Conservation (phyloP, 345 rosid genomes). For the Lumnitzera littorea region DNA sequence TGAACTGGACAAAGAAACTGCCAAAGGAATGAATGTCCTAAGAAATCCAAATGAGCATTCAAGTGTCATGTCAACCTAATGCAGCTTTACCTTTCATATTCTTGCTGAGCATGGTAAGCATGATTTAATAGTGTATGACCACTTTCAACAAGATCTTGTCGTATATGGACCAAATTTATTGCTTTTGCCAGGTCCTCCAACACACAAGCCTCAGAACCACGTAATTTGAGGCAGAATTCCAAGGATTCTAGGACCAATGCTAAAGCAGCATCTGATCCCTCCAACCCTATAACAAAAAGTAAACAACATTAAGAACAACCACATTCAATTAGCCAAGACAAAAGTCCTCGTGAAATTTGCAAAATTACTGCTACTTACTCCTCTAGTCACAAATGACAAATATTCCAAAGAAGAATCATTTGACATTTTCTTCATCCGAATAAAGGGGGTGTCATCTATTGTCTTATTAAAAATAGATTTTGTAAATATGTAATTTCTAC, state of each 20-base stretch:
- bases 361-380: too few relatives aligned
- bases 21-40: too few relatives aligned
- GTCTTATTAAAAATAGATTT: constrained; percentile 3
- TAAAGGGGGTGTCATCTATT: background rate
- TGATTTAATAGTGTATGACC: constrained; percentile 69
- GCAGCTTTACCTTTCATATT: constrained; percentile 64
- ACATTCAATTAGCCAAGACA: background rate
- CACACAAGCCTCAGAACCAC: constrained; percentile 92
- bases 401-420: too few relatives aligned
- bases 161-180: constrained; percentile 71
- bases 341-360: too few relatives aligned
- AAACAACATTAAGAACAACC: background rate
- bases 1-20: too few relatives aligned
- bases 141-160: constrained; percentile 83
- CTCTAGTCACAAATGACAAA: too few relatives aligned
- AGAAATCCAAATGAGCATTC: background rate
- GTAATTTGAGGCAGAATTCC: constrained; percentile 80
- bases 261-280: constrained; percentile 87
- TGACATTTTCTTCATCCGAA: too few relatives aligned
- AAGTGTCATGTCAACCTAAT: background rate
- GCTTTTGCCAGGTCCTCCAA: constrained; percentile 88
- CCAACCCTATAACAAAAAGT: constrained; percentile 43
- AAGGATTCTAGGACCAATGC: constrained; percentile 79
- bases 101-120: constrained; percentile 79
- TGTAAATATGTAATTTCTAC: constrained; percentile 1